Base-by-base conservation (phyloP, 345 rosid species). In the Eucalyptus virginea region DNA sequence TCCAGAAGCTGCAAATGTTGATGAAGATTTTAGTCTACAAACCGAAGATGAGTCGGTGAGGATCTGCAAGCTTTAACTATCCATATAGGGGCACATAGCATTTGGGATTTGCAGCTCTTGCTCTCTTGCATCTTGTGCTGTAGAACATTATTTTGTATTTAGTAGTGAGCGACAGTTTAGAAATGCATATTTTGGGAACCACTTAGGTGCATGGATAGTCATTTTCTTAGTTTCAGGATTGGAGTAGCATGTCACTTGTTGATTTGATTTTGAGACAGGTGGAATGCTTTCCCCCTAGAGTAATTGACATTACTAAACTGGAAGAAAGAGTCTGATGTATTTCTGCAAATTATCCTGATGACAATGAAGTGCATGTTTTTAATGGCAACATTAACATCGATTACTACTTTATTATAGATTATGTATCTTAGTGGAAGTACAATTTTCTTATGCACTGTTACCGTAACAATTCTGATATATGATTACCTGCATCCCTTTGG, bases 1-100 rank as follows among this genome's bases (percentile, higher is more conserved):
- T 62, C 49, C 81, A 18, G 91, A 86, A 88, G 90, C 90, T 77
- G 88, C 91, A 72, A 97, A 96, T 47, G 86, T 88, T 67, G 99
- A 97, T 88, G 98, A 93, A 87, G 99, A 98, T 91, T 98, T 93
- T 91, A 92, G 93, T 89, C 49, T 92, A 45, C 91, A 89, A 60
- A 93, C 96, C 47, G 98, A 92, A 89, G 98, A 97, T 88, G 98
- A 94, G 91, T 93, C 93, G 51, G 99, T 98, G 91, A 92, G 98
- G 93, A 48, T 47, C 87, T 85, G 58, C 80, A 77, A 77, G 45
- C 90, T 89, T 89, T 49, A 52, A 56, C 86, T 88, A 87, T 90
- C 87, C 86, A 86, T 48, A 86, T 50, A 34, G 83, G 45, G 83
- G 47, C 28, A 77, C 45, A 40, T 40, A 40, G 83, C 83, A 77